Evolutionary conservation across 306 rosid genomes (phyloP).

Genomic region (Betula pendula): DNA sequence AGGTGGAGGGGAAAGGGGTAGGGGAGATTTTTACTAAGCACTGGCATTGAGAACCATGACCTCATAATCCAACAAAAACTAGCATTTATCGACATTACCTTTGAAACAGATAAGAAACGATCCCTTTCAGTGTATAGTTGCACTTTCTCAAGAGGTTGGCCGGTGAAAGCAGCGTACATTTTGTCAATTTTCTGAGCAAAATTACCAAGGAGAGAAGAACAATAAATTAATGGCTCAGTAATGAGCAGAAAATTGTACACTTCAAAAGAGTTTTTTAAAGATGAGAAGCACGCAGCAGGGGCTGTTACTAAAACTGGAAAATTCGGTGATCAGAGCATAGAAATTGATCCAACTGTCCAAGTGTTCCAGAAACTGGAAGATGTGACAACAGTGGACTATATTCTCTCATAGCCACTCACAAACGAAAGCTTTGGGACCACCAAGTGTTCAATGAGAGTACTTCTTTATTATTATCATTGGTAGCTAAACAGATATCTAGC

Average conservation of each 20-base stretch:
- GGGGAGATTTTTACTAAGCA: too few species aligned
- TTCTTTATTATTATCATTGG: too few species aligned
- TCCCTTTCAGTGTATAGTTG: conserved; percentile 92
- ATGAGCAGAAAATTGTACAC: not conserved
- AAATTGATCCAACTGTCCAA: not conserved
- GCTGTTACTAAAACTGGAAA: not conserved
- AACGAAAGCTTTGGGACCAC: too few species aligned
- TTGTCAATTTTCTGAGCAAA: conserved; percentile 79
- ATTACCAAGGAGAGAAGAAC: conserved; percentile 17
- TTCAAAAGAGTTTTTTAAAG: not conserved
- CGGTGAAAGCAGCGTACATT: conserved; percentile 86
- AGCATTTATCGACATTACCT: conserved; percentile 43
- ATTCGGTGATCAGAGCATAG: not conserved
- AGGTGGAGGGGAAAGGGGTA: too few species aligned
- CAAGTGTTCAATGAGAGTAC: too few species aligned
- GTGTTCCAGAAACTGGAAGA: not conserved
- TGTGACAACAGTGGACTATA: not conserved
- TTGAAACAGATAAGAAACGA: conserved; percentile 78
- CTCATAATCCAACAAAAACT: too few species aligned
- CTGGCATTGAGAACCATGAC: too few species aligned
- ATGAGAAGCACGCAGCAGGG: conserved; percentile 2
- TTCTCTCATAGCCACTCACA: not conserved
- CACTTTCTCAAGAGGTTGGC: conserved; percentile 81
- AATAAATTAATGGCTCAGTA: too few species aligned
- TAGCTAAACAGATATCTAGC: too few species aligned